A percentile compares a stretch with the other conserved stretches of the same genome.
phyloP scores from a whole-genome alignment of 2,329 filamentous ascomycete species.

The Epichloe gansuensis region DNA sequence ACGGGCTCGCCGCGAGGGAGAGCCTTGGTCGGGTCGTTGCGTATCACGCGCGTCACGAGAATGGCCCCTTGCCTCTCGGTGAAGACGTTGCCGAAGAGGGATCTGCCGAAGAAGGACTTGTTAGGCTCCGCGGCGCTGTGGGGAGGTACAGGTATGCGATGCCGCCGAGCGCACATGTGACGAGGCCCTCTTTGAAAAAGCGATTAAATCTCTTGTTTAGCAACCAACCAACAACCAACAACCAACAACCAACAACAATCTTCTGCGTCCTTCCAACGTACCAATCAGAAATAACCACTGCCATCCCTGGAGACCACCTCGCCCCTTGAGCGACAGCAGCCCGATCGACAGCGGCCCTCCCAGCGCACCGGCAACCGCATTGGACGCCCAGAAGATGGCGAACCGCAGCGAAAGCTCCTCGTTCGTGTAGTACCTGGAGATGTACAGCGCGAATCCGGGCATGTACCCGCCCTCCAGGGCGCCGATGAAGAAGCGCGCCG shows the following conservation, averaged over 20 bases:
- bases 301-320: slow-evolving; percentile 16
- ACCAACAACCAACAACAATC: too few species aligned
- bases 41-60: slow-evolving; percentile 17
- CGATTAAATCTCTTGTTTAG: too few species aligned
- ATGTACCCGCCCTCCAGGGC: slow-evolving; percentile 21
- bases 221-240: too few species aligned
- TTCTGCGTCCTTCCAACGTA: slow-evolving; percentile 3
- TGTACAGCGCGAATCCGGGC: slow-evolving; percentile 19
- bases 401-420: slow-evolving; percentile 17
- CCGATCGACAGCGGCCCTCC: slow-evolving; percentile 16
- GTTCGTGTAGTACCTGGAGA: slow-evolving; percentile 19
- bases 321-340: slow-evolving; percentile 14
- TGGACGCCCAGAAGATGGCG: slow-evolving; percentile 20
- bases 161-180: slow-evolving; percentile 14
- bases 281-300: slow-evolving; percentile 21
- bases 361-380: slow-evolving; percentile 16
- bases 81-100: slow-evolving; percentile 11
- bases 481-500: slow-evolving; percentile 17
- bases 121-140: slow-evolving; percentile 16
- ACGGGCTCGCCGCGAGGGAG: slow-evolving; percentile 14
- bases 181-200: slow-evolving; percentile 12
- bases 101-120: slow-evolving; percentile 15
- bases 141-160: slow-evolving; percentile 17
- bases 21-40: slow-evolving; percentile 18
- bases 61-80: slow-evolving; percentile 14